Percentiles rank a stretch among this genome's conserved stretches.
Conservation (phyloP, 1,284 basidiomycete species). For the Trichosporon coremiiforme region DNA sequence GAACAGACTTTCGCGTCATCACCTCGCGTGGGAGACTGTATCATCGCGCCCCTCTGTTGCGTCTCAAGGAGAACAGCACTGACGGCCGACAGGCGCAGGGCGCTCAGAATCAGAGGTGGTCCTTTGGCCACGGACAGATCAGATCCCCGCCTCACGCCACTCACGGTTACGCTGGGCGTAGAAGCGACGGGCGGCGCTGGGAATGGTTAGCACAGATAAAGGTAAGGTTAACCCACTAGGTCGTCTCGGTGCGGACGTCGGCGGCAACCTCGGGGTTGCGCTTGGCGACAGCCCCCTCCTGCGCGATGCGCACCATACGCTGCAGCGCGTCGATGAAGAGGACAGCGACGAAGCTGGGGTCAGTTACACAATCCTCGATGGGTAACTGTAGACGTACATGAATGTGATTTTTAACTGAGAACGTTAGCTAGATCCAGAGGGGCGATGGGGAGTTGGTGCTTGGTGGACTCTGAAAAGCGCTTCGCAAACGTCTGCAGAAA, state of each 20-base stretch:
- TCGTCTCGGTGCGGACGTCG: constrained; percentile 78
- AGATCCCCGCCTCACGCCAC: constrained; percentile 20
- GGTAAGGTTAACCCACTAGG: constrained; percentile 60
- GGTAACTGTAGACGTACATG: constrained; percentile 64
- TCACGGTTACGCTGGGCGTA: constrained; percentile 69
- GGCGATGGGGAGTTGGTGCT: background rate
- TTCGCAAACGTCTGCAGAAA: background rate
- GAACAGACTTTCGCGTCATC: background rate
- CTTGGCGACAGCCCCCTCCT: constrained; percentile 67
- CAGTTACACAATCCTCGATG: background rate
- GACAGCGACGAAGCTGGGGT: constrained; percentile 75
- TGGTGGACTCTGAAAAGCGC: background rate
- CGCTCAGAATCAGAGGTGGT: too few relatives aligned
- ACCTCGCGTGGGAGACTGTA: background rate
- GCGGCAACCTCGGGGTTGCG: constrained; percentile 61
- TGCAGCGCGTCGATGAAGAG: constrained; percentile 76
- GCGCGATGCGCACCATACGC: constrained; percentile 82
- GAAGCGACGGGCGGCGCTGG: constrained; percentile 77
- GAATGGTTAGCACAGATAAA: background rate
- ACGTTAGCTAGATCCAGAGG: constrained; percentile 34
- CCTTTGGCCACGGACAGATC: background rate
- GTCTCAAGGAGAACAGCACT: background rate
- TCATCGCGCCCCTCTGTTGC: background rate
- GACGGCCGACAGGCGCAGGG: background rate
- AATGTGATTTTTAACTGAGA: constrained; percentile 81